Conservation (phyloP, 2,329 filamentous ascomycete species). For the Aureobasidium sp. region DNA sequence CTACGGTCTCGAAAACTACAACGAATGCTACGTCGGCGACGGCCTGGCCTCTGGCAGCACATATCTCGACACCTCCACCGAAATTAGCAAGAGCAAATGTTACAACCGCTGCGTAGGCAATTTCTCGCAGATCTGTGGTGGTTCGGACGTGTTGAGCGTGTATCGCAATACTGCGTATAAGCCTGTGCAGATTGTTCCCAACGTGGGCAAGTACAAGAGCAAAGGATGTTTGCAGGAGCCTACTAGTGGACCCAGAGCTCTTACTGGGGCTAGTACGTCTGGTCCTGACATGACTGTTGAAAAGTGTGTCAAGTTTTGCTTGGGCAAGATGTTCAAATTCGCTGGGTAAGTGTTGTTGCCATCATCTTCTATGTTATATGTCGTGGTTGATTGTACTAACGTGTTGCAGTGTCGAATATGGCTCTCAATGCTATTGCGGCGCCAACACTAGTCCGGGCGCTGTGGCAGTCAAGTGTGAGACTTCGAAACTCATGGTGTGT, state of each 20-base stretch:
- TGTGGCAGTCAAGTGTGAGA: conserved; percentile 19
- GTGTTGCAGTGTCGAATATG: conserved; percentile 19
- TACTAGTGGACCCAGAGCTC: neutral
- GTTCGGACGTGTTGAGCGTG: conserved; percentile 29
- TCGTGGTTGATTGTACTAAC: neutral
- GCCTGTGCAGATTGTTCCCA: conserved; percentile 10
- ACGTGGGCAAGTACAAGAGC: conserved; percentile 17
- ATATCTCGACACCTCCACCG: conserved; percentile 3
- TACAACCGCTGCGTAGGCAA: conserved; percentile 35
- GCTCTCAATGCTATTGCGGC: conserved; percentile 26
- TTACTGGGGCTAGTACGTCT: neutral
- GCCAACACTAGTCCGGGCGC: conserved; percentile 22
- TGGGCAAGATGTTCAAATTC: conserved; percentile 25
- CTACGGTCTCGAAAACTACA: conserved; percentile 50
- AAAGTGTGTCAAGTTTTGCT: conserved; percentile 25
- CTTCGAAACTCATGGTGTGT: conserved; percentile 23
- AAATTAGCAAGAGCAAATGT: conserved; percentile 40
- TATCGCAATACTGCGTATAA: conserved; percentile 27
- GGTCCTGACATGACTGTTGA: conserved; percentile 13
- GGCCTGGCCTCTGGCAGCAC: conserved; percentile 2
- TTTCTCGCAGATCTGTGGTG: conserved; percentile 33
- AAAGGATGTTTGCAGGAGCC: conserved; percentile 17
- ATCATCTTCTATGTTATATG: too few species aligned
- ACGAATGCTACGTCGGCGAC: conserved; percentile 50
- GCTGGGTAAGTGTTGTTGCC: conserved; percentile 22